Base-by-base conservation (phyloP, 192 early-diverging fungal species). In the Podila clonocystis region DNA sequence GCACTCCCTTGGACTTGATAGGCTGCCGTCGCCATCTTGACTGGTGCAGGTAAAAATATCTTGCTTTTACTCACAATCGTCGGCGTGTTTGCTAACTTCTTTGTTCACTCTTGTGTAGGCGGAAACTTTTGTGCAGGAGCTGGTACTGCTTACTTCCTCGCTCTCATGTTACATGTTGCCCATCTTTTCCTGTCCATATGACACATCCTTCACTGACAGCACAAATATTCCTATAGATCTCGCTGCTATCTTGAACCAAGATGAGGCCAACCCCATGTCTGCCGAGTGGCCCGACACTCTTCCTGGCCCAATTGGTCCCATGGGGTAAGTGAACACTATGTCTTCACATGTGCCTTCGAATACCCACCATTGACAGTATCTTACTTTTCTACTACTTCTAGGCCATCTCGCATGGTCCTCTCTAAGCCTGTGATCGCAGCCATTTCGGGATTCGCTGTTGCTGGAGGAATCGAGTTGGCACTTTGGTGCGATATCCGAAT, bases 381-480 rank as follows among this genome's bases (percentile, higher is more conserved):
- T 41, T 50, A 15, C 19, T 15, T 9, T 6, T 59, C 4, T 45
- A 17, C 17, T 9, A 9, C 20, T 30, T 2, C 9, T 61, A 85
- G 84, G 15, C 79, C 79, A 0, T 58, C 84, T 8, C 85, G 87
- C 13, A 87, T 88, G 85, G 48, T 62, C 2, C 74, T 88, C 3
- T 73, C 74, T 15, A 88, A 88, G 36, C 87, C 86, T 13, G 87
- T 88, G 24, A 88, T 88, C 67, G 87, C 86, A 2, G 84, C 84
- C 38, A 77, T 88, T 36, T 85, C 86, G 8, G 87, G 87, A 5
- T 86, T 74, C 67, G 86, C 86, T 2, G 87, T 88, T 20, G 87
- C 87, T n/a, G 87, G 87, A 41, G 87, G 87, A 3, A 30, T 88
- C 3, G 87, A 88, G 36, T 69, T 88, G 26, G 87, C 87, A 20